These are phyloP conservation scores for Cladosporium sp. DNA, from an alignment of 2,329 filamentous ascomycete species.

Conservation along the genomic window DNA sequence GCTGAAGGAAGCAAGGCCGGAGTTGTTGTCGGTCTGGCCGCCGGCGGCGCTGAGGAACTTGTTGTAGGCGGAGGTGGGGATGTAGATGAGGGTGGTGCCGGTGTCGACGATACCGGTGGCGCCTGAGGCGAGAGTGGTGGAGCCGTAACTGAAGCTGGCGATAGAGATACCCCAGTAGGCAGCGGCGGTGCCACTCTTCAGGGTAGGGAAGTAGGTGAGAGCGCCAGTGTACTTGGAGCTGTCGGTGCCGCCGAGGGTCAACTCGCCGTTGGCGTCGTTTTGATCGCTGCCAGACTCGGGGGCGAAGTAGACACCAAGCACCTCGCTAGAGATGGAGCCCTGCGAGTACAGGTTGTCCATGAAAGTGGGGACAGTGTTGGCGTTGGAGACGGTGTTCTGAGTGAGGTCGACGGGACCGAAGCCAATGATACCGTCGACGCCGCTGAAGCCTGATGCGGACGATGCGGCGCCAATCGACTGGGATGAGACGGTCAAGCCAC, in stretches of 20 bases:
- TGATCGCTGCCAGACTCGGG: slow-evolving; percentile 19
- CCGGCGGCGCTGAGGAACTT: slow-evolving; percentile 19
- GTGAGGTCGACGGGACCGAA: slow-evolving; percentile 19
- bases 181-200: not conserved
- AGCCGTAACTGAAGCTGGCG: slow-evolving; percentile 18
- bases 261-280: slow-evolving; percentile 18
- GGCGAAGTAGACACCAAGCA: slow-evolving; percentile 21
- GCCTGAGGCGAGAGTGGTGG: slow-evolving; percentile 20
- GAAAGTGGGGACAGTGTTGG: slow-evolving; percentile 20
- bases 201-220: slow-evolving; percentile 4
- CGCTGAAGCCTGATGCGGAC: slow-evolving; percentile 14
- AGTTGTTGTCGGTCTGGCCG: slow-evolving; percentile 19
- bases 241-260: slow-evolving; percentile 16
- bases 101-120: slow-evolving; percentile 40
- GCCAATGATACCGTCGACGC: slow-evolving; percentile 20
- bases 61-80: slow-evolving; percentile 33
- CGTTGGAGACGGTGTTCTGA: slow-evolving; percentile 18
- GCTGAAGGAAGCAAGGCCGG: slow-evolving; percentile 17
- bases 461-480: slow-evolving; percentile 18
- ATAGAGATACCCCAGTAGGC: slow-evolving; percentile 21
- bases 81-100: slow-evolving; percentile 37
- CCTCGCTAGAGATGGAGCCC: slow-evolving; percentile 18
- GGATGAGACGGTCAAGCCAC: slow-evolving; percentile 15
- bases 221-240: slow-evolving; percentile 11
- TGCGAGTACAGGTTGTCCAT: slow-evolving; percentile 21